Percentiles rank a stretch among this genome's conserved stretches.
phyloP scores from a whole-genome alignment of 305 asterid genomes.

The Fraxinus platypoda region DNA sequence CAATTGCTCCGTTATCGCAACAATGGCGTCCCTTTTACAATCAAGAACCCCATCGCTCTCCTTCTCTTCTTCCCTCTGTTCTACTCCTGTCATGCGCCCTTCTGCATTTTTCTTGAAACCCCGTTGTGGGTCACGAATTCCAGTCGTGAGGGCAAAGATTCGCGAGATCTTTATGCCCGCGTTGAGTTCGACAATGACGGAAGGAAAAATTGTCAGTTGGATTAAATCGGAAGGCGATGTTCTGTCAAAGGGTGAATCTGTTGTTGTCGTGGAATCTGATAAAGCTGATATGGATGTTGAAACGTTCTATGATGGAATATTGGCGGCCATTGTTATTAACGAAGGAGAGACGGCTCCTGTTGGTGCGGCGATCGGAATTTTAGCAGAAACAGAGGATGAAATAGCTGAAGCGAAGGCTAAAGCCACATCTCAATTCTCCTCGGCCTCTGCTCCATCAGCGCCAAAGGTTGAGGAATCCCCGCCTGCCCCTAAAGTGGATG shows the following conservation, averaged over 20 bases:
- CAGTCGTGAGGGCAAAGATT: constrained; percentile 39
- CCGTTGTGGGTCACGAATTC: constrained; percentile 33
- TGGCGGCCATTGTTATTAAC: constrained; percentile 80
- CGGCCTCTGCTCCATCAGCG: constrained; percentile 30
- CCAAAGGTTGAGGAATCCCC: constrained; percentile 34
- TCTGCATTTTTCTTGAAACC: constrained; percentile 34
- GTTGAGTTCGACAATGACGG: constrained; percentile 95
- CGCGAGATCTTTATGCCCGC: constrained; percentile 96
- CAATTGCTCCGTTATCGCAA: neutral
- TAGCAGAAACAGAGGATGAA: constrained; percentile 81
- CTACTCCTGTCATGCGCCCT: constrained; percentile 34
- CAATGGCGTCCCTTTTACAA: constrained; percentile 45
- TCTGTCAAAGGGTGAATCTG: constrained; percentile 80
- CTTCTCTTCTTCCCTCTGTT: constrained; percentile 44
- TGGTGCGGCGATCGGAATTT: constrained; percentile 75
- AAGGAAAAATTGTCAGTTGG: constrained; percentile 95
- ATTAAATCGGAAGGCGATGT: constrained; percentile 84
- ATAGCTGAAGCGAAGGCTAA: constrained; percentile 72
- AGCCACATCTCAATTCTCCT: constrained; percentile 50
- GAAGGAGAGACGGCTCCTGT: constrained; percentile 83
- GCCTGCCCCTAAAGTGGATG: constrained; percentile 30
- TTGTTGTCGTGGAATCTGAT: constrained; percentile 91
- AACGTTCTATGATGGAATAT: constrained; percentile 77
- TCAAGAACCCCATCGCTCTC: constrained; percentile 41
- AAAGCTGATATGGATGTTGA: constrained; percentile 99